Evolutionary conservation across 179 eudicot genomes (phyloP).

Genomic region (Heliamphora pulchella): DNA sequence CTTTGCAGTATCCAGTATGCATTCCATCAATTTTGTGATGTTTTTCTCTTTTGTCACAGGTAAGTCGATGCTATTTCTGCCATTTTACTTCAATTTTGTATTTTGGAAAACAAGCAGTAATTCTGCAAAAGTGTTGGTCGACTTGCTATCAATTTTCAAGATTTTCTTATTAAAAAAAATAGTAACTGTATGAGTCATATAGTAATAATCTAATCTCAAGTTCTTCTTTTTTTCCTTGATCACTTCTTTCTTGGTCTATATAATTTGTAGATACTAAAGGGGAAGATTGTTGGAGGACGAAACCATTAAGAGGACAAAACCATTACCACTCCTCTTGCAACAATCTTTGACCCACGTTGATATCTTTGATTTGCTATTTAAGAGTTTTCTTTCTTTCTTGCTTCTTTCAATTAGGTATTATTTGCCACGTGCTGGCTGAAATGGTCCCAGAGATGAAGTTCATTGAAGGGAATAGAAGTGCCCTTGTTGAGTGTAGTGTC

Average conservation of each 20-base stretch:
- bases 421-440: neutral
- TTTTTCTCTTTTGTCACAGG: slow-evolving; percentile 42
- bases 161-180: neutral
- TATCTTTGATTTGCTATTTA: neutral
- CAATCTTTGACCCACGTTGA: neutral
- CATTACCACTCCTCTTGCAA: neutral
- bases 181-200: neutral
- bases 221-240: neutral
- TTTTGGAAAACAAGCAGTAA: neutral
- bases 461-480: neutral
- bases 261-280: neutral
- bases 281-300: neutral
- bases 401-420: neutral
- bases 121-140: neutral
- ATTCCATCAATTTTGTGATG: slow-evolving; percentile 43
- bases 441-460: neutral
- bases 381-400: neutral
- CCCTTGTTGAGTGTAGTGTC: neutral
- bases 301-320: neutral
- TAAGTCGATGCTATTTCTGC: slow-evolving; percentile 20
- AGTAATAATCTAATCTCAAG: neutral
- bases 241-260: neutral
- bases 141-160: neutral
- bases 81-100: neutral
- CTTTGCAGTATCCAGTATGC: slow-evolving; percentile 36